These are phyloP conservation scores for Chrysopogon serrulatus DNA, from an alignment of 176 grass and related monocot species.

Conservation along the genomic window DNA sequence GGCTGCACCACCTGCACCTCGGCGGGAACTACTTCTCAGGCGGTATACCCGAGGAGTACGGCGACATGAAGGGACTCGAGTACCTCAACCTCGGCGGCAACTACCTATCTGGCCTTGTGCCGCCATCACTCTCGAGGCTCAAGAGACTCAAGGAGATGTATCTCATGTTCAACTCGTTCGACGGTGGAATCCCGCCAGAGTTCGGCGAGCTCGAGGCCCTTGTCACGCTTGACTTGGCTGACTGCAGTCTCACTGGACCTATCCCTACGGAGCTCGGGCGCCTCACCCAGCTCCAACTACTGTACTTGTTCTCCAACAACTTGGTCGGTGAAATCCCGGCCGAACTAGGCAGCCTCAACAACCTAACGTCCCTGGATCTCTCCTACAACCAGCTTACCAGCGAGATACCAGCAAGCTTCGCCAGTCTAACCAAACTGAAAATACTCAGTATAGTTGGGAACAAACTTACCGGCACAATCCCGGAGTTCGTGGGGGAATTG, in stretches of 20 bases:
- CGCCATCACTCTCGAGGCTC: constrained; percentile 26
- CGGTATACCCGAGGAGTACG: constrained; percentile 38
- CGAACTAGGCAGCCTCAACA: constrained; percentile 36
- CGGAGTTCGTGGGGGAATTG: constrained; percentile 38
- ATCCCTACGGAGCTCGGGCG: constrained; percentile 33
- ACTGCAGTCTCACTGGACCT: constrained; percentile 32
- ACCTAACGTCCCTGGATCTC: constrained; percentile 46
- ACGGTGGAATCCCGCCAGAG: constrained; percentile 54
- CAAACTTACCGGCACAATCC: constrained; percentile 55
- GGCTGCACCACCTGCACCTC: constrained; percentile 46
- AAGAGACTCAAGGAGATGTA: constrained; percentile 22
- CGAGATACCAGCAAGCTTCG: constrained; percentile 47
- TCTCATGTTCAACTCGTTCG: constrained; percentile 42
- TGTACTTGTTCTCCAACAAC: constrained; percentile 30
- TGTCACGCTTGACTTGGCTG: constrained; percentile 12
- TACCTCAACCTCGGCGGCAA: constrained; percentile 65
- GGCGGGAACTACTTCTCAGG: constrained; percentile 72
- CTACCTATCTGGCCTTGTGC: constrained; percentile 32
- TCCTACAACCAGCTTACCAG: constrained; percentile 70
- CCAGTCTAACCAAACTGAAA: constrained; percentile 21
- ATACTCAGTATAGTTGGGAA: constrained; percentile 52
- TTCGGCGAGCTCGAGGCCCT: constrained; percentile 29
- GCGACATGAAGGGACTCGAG: constrained; percentile 33
- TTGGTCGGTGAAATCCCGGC: constrained; percentile 35
- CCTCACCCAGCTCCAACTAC: constrained; percentile 12